phyloP scores from a whole-genome alignment of 495 filamentous ascomycete genomes.

The Neurospora tetrasperma region DNA sequence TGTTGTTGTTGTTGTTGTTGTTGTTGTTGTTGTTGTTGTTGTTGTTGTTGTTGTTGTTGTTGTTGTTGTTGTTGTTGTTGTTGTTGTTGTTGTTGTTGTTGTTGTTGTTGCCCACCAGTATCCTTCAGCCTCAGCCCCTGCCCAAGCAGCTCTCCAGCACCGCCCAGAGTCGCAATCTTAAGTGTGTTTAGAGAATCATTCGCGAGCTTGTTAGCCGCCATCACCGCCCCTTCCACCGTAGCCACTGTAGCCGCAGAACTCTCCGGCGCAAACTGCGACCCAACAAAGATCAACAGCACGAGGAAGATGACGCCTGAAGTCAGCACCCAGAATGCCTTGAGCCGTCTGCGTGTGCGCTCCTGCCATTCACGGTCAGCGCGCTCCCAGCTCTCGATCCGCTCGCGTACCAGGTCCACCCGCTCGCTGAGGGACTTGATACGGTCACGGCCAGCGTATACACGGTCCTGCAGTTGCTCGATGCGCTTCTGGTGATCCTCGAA shows the following conservation, averaged over 20 bases:
- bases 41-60: background rate
- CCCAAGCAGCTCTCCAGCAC: constrained; percentile 1
- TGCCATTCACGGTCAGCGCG: constrained; percentile 63
- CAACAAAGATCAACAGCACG: constrained; percentile 32
- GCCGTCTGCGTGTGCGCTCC: constrained; percentile 50
- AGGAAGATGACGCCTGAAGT: constrained; percentile 36
- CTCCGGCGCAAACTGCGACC: constrained; percentile 27
- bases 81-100: too few relatives aligned
- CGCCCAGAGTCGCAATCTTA: background rate
- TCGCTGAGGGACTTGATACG: constrained; percentile 54
- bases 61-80: too few relatives aligned
- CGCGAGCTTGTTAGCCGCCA: background rate
- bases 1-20: too few relatives aligned
- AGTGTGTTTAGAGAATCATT: constrained; percentile 10
- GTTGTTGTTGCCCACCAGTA: background rate
- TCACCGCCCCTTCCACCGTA: background rate
- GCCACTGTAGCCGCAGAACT: constrained; percentile 6
- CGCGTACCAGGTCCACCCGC: constrained; percentile 53
- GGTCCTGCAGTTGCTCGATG: constrained; percentile 53
- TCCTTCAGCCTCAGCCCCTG: background rate
- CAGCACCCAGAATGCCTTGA: constrained; percentile 52
- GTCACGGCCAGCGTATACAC: constrained; percentile 52
- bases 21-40: too few relatives aligned
- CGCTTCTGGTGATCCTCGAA: constrained; percentile 62
- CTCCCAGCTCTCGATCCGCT: constrained; percentile 62